Evolutionary conservation across 1,139 yeast species (phyloP).

Genomic region (Pichia kudriavzevii): DNA sequence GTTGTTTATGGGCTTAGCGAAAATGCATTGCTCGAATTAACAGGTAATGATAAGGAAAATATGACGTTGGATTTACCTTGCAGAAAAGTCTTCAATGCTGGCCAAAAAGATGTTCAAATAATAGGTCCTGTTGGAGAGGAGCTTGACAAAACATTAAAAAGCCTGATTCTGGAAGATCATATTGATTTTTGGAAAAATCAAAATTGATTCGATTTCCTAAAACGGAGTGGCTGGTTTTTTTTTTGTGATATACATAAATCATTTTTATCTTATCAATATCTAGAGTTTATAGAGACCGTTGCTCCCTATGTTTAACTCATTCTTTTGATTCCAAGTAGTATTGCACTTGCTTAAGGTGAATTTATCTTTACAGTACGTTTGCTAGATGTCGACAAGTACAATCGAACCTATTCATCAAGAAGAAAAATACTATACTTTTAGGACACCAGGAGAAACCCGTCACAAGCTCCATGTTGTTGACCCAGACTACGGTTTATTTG

Average conservation of each 20-base stretch:
- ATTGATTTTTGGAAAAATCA: slow-evolving; percentile 19
- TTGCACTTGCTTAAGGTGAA: no score
- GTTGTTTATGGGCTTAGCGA: slow-evolving; percentile 23
- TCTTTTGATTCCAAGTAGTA: no score
- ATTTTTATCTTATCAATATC: background rate
- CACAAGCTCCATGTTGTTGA: slow-evolving; percentile 11
- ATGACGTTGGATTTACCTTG: slow-evolving; percentile 23
- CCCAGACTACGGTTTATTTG: slow-evolving; percentile 15
- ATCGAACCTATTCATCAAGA: no score
- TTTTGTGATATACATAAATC: background rate
- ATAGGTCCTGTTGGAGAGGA: slow-evolving; percentile 20
- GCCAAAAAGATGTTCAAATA: slow-evolving; percentile 23
- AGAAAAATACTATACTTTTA: slow-evolving; percentile 6
- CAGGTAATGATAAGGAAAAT: slow-evolving; percentile 22
- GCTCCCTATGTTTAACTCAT: no score
- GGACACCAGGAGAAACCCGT: background rate
- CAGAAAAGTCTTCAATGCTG: slow-evolving; percentile 17
- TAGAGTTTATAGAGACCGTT: no score
- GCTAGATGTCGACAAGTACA: no score
- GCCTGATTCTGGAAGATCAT: slow-evolving; percentile 21
- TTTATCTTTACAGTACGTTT: no score
- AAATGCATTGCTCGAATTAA: slow-evolving; percentile 15
- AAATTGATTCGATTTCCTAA: background rate
- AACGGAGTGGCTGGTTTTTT: background rate
- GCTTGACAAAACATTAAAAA: slow-evolving; percentile 13